phyloP scores from a whole-genome alignment of 805 yeast genomes.

The Wickerhamomyces chambardii region DNA sequence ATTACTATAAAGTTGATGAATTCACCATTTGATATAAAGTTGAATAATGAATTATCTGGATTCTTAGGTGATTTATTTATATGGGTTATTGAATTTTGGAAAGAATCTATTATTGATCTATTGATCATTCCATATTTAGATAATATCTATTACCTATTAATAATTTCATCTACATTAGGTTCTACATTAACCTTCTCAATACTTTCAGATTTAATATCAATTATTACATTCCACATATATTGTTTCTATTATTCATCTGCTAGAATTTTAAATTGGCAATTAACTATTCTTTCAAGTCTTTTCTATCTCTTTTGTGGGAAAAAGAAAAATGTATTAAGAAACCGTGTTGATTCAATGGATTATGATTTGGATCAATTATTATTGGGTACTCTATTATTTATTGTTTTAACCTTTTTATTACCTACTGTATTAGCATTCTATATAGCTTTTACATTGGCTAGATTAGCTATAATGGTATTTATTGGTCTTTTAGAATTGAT shows the following conservation, averaged over 20 bases:
- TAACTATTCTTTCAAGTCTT: constrained; percentile 57
- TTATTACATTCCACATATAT: constrained; percentile 63
- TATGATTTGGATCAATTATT: constrained; percentile 83
- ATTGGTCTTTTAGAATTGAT: constrained; percentile 47
- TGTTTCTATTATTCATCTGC: constrained; percentile 76
- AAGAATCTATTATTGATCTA: constrained; percentile 16
- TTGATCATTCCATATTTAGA: constrained; percentile 20
- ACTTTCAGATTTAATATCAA: constrained; percentile 51
- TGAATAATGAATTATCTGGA: constrained; percentile 76
- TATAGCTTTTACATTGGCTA: constrained; percentile 52
- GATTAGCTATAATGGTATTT: constrained; percentile 39
- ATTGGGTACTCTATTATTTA: constrained; percentile 83
- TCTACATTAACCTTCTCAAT: constrained; percentile 63
- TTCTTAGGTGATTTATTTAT: constrained; percentile 81
- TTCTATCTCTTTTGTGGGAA: constrained; percentile 85
- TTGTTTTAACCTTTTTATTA: constrained; percentile 63
- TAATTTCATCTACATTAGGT: constrained; percentile 37
- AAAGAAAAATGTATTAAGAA: constrained; percentile 73
- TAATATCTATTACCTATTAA: constrained; percentile 20
- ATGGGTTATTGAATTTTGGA: constrained; percentile 79
- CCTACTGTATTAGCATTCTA: constrained; percentile 91
- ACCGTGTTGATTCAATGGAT: constrained; percentile 78
- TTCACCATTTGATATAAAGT: constrained; percentile 90
- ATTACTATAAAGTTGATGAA: constrained; percentile 69
- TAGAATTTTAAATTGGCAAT: constrained; percentile 69